Percentiles rank a stretch among this genome's conserved stretches.
Conservation (phyloP, 768 basidiomycete genomes). For the Amanita pseudoporphyria region DNA sequence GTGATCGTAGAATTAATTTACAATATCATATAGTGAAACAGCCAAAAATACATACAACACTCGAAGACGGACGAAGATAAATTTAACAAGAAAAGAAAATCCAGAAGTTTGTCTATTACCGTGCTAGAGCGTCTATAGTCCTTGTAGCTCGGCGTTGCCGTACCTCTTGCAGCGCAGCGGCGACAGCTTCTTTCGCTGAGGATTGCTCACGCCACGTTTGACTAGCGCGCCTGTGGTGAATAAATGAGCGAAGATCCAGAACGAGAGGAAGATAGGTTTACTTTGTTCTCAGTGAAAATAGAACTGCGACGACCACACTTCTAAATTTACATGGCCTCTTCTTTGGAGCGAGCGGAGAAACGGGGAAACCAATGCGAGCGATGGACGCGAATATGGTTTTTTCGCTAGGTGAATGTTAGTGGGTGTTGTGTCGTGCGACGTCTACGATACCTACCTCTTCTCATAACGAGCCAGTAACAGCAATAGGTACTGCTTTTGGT, state of each 20-base stretch:
- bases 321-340: constrained; percentile 45
- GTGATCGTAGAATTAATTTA: constrained; percentile 5
- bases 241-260: background rate
- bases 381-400: constrained; percentile 67
- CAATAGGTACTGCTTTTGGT: constrained; percentile 87
- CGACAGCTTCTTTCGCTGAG: constrained; percentile 49
- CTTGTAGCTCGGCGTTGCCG: constrained; percentile 35
- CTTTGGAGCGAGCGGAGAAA: constrained; percentile 22
- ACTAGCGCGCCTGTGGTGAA: constrained; percentile 41
- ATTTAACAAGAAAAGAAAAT: background rate
- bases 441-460: constrained; percentile 42
- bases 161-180: constrained; percentile 63
- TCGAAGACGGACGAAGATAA: background rate
- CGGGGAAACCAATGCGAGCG: constrained; percentile 63
- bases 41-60: background rate
- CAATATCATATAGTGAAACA: background rate
- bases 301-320: constrained; percentile 41
- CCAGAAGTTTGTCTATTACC: background rate
- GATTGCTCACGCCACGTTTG: constrained; percentile 55
- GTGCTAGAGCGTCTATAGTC: constrained; percentile 8
- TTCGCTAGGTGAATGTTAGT: constrained; percentile 33
- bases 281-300: constrained; percentile 61
- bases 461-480: constrained; percentile 62
- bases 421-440: background rate
- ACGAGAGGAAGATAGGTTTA: constrained; percentile 27